phyloP scores from a whole-genome alignment of 768 basidiomycete genomes.

The Leucocoprinus leucothites region DNA sequence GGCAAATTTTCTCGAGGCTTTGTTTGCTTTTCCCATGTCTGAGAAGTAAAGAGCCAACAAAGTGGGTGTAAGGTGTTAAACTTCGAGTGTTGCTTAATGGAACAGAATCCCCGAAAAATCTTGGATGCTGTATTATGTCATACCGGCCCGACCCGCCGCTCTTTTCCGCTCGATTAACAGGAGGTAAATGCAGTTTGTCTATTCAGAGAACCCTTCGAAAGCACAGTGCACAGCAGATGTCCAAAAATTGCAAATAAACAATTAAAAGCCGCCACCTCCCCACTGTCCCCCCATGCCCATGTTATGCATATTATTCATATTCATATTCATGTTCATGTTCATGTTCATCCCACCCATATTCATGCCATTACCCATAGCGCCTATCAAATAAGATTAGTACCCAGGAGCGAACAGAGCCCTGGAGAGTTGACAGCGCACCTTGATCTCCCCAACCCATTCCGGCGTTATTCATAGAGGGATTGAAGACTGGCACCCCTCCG shows the following conservation, averaged over 20 bases:
- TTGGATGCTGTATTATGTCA: slow-evolving; percentile 1
- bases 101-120: background rate
- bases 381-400: background rate
- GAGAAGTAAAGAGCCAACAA: too few species aligned
- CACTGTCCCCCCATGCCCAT: slow-evolving; percentile 21
- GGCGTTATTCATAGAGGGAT: slow-evolving; percentile 16
- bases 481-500: slow-evolving; percentile 19
- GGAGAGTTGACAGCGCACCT: slow-evolving; percentile 3
- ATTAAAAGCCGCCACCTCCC: slow-evolving; percentile 18
- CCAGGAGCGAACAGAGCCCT: slow-evolving; percentile 13
- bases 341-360: slow-evolving; percentile 23
- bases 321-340: slow-evolving; percentile 17
- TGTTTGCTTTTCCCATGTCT: slow-evolving; percentile 51
- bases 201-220: slow-evolving; percentile 6
- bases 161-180: too few species aligned
- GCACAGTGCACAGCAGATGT: background rate
- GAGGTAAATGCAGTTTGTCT: too few species aligned
- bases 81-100: too few species aligned
- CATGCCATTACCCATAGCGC: slow-evolving; percentile 20
- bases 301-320: slow-evolving; percentile 19
- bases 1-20: slow-evolving; percentile 85
- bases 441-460: slow-evolving; percentile 17
- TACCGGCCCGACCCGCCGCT: background rate
- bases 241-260: slow-evolving; percentile 10
- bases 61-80: too few species aligned